Evolutionary conservation across 257 asterid species (phyloP), one percentile per base, ranked within the genome.

Genomic region (Buddleja alternifolia): DNA sequence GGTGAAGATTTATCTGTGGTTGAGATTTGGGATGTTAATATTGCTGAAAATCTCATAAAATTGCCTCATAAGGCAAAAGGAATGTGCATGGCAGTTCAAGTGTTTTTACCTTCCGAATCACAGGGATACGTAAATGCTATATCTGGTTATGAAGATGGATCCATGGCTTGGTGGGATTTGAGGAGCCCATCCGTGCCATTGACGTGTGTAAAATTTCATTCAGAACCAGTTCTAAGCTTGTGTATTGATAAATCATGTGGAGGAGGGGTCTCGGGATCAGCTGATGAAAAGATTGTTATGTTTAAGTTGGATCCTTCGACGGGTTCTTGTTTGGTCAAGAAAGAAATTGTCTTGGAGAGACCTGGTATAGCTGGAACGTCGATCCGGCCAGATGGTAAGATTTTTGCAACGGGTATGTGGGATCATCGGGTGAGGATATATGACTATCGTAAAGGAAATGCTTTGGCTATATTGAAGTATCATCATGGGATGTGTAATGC

Each of bases 321-420:
- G 39, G 91, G 92, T 41, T 78, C 95, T 14, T 85, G 89, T 80
- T 62, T 85, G 79, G 80, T 80, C 61, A 90, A 80, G 86, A 90
- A 88, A 76, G 96, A 89, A 70, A 82, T 85, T 16, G 25, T 60
- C 46, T 73, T 90, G 89, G 96, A 88, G 80, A 76, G 96, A 54
- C 89, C 84, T 53, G 96, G 99, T 44, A 66, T 85, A 29, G 86
- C 90, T 17, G 94, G 87, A 36, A 74, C 78, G 57, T 78, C 95
- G 11, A 83, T 93, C 44, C 87, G 96, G 46, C 81, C 89, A 3
- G 99, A 93, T 65, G 79, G 85, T 37, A 90, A 82, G 54, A 84
- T 93, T 15, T 74, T 86, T 67, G 97, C 96, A 14, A 78, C 92
- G 51, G 96, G 90, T 73, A 95, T 97, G 8, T 93, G 97, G 99